Evolutionary conservation across 495 filamentous ascomycete species (phyloP).

Genomic region (Hypomontagnella monticulosa): DNA sequence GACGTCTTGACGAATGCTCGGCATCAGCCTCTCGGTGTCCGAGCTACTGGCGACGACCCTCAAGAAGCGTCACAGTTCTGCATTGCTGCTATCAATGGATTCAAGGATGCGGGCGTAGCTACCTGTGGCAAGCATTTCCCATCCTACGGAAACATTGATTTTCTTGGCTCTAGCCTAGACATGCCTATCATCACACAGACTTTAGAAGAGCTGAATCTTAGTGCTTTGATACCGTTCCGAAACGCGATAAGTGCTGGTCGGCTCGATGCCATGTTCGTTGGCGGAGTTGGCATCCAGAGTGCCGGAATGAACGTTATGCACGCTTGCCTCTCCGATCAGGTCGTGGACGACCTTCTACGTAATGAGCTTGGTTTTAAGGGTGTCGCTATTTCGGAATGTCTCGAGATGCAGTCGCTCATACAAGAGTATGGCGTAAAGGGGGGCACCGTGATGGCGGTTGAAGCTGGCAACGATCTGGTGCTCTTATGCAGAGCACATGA

Average conservation of each 20-base stretch:
- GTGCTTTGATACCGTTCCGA: constrained; percentile 84
- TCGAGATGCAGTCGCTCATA: constrained; percentile 93
- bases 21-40: constrained; percentile 85
- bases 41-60: constrained; percentile 85
- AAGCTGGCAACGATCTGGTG: constrained; percentile 88
- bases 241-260: constrained; percentile 81
- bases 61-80: constrained; percentile 90
- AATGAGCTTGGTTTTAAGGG: constrained; percentile 86
- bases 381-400: constrained; percentile 90
- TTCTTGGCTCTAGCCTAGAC: constrained; percentile 83
- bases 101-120: constrained; percentile 82
- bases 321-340: constrained; percentile 88
- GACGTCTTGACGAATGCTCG: constrained; percentile 89
- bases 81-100: constrained; percentile 87
- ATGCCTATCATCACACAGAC: constrained; percentile 93
- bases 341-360: constrained; percentile 83
- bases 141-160: constrained; percentile 92
- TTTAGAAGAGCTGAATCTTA: constrained; percentile 83
- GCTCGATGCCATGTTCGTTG: constrained; percentile 91
- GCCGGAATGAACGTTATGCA: constrained; percentile 91
- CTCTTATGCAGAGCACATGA: constrained; percentile 85
- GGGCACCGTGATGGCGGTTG: constrained; percentile 92
- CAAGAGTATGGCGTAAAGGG: constrained; percentile 93
- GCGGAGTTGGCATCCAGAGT: constrained; percentile 86
- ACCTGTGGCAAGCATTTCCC: constrained; percentile 95